These are phyloP conservation scores for Euphrasia arctica DNA, from an alignment of 305 asterid genomes.

Conservation along the genomic window DNA sequence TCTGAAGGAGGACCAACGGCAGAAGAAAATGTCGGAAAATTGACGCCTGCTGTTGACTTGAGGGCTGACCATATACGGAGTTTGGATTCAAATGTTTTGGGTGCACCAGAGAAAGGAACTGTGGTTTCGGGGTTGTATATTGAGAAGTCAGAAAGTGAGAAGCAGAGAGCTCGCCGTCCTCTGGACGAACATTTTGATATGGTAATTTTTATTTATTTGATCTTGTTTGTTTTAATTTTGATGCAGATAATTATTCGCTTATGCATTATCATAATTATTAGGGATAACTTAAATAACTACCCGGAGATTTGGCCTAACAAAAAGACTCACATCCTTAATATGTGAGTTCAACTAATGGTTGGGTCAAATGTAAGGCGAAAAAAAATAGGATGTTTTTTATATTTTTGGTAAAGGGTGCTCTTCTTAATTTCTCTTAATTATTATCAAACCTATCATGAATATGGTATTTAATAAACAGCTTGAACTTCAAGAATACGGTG, in stretches of 20 bases:
- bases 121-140: conserved; percentile 11
- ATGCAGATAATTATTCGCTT: neutral
- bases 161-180: conserved; percentile 57
- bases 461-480: conserved; percentile 51
- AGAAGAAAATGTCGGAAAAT: conserved; percentile 35
- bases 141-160: conserved; percentile 43
- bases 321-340: too few species aligned
- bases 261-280: neutral
- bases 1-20: conserved; percentile 44
- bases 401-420: too few species aligned
- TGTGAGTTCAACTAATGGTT: neutral
- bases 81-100: conserved; percentile 24
- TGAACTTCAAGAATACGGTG: conserved; percentile 75
- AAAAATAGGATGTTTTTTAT: neutral
- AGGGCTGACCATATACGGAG: conserved; percentile 21
- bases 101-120: conserved; percentile 25
- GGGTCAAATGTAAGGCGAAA: neutral
- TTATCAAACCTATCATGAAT: conserved; percentile 23
- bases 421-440: neutral
- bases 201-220: conserved; percentile 35
- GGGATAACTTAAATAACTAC: neutral
- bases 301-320: neutral
- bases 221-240: conserved; percentile 8
- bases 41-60: conserved; percentile 27
- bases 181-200: conserved; percentile 87